Evolutionary conservation across 106 monocot genomes (phyloP), one percentile per base, ranked within the genome.

Genomic region (Dendrobium officinale): DNA sequence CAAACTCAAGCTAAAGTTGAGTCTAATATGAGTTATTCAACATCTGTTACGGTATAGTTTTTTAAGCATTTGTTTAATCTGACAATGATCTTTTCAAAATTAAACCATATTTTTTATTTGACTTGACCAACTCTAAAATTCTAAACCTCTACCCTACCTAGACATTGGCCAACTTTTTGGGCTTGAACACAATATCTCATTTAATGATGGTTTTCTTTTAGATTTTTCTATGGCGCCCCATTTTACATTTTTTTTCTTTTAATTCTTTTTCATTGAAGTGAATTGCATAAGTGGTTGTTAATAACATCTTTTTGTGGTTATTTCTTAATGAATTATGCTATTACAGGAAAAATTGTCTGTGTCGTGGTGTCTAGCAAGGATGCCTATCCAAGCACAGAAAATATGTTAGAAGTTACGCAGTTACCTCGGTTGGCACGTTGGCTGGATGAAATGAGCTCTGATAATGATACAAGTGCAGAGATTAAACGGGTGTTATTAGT

Each of bases 271-370:
- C 8, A 11, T 13, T 51, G 3, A 13, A 6, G 61, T 31, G 10
- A 29, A 68, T 33, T 68, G 15, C 13, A 68, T 31, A 11, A 13
- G 1, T 31, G 18, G 31, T 1, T 68, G 31, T 68, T 68, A 20
- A 68, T 31, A 61, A 22, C 61, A n/a, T 2, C 73, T 73, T 73
- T 19, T 41, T 17, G 7, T 42, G 40, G 3, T 74, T 74, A 43
- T 42, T 42, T 74, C 7, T 80, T 70, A 43, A 42, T 27, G 1
- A 80, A 7, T 82, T 51, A 10, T 64, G 59, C 42, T 84, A 17
- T 72, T 2, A 61, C 85, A 96, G 95, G 93, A 58, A 86, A 88
- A 77, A 80, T 96, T 82, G 95, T 91, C 64, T 88, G 89, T 10
- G 79, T 93, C 41, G 11, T 96, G 17, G 15, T 96, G 26, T 85